A percentile compares a stretch with the other conserved stretches of the same genome.
These are phyloP conservation scores for Blastobotrys petasosporus DNA, from an alignment of 1,139 yeast genomes.

Conservation along the genomic window DNA sequence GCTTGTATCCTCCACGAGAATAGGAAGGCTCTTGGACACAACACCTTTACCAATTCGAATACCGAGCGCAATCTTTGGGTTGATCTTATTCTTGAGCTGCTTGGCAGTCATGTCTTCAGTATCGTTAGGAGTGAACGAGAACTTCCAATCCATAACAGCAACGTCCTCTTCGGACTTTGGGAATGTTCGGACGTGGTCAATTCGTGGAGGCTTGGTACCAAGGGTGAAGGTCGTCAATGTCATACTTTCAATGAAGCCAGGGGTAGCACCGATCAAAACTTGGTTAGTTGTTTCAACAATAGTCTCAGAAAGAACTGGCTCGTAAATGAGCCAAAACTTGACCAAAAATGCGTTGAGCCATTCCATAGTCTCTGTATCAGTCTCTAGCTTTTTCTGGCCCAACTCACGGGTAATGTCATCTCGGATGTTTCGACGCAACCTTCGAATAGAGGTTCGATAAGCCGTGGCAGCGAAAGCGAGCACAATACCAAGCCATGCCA, in stretches of 20 bases:
- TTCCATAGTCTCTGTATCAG: slow-evolving; percentile 88
- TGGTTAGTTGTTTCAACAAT: slow-evolving; percentile 83
- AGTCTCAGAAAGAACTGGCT: slow-evolving; percentile 84
- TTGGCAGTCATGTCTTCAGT: slow-evolving; percentile 74
- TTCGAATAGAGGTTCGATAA: slow-evolving; percentile 78
- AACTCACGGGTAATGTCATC: slow-evolving; percentile 82
- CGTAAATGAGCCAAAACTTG: slow-evolving; percentile 86
- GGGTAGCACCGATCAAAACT: slow-evolving; percentile 64
- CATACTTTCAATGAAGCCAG: slow-evolving; percentile 71
- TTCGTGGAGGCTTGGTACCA: slow-evolving; percentile 92
- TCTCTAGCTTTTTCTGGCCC: slow-evolving; percentile 71
- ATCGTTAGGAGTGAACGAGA: slow-evolving; percentile 88
- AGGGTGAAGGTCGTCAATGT: slow-evolving; percentile 86
- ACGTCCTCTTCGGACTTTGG: slow-evolving; percentile 84
- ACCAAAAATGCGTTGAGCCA: slow-evolving; percentile 86
- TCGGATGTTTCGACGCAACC: slow-evolving; percentile 66
- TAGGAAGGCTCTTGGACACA: slow-evolving; percentile 36
- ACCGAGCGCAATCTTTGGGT: slow-evolving; percentile 54
- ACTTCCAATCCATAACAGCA: slow-evolving; percentile 92
- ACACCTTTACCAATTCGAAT: slow-evolving; percentile 40
- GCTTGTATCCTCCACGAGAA: slow-evolving; percentile 43
- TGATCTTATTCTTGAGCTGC: slow-evolving; percentile 75
- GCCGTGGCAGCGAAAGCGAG: slow-evolving; percentile 54
- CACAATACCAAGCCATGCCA: slow-evolving; percentile 76
- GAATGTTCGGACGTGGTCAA: slow-evolving; percentile 82